Evolutionary conservation across 495 filamentous ascomycete species (phyloP).

Genomic region (Bryoglossum gracile): DNA sequence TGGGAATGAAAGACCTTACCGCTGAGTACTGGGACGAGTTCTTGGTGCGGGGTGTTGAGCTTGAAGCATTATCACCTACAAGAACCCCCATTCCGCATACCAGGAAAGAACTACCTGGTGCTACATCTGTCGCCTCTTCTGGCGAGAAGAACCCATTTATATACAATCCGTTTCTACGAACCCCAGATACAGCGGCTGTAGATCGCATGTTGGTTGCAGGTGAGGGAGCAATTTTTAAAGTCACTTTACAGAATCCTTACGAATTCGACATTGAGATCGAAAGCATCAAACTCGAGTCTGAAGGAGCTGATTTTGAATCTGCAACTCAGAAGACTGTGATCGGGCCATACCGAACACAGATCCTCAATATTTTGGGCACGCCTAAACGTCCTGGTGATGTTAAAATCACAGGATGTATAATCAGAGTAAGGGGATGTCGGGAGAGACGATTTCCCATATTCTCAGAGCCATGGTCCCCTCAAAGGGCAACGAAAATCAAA

Average conservation of each 20-base stretch:
- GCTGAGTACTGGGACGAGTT: constrained; percentile 98
- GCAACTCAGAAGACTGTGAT: constrained; percentile 57
- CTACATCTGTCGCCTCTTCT: constrained; percentile 41
- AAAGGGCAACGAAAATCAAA: constrained; percentile 66
- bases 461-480: constrained; percentile 63
- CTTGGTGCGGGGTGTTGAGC: constrained; percentile 71
- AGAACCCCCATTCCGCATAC: constrained; percentile 62
- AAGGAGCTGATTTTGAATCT: constrained; percentile 63
- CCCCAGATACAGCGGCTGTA: constrained; percentile 43
- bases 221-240: constrained; percentile 65
- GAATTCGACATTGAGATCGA: constrained; percentile 90
- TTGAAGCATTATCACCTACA: constrained; percentile 42
- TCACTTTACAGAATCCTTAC: constrained; percentile 88
- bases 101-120: constrained; percentile 61
- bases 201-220: constrained; percentile 68
- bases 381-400: constrained; percentile 59
- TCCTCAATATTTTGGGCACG: constrained; percentile 62
- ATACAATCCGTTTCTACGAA: constrained; percentile 80
- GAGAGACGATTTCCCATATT: constrained; percentile 82
- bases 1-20: constrained; percentile 60
- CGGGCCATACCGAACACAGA: constrained; percentile 72
- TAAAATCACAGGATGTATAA: constrained; percentile 67
- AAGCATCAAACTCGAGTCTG: constrained; percentile 63
- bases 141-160: constrained; percentile 72
- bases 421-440: constrained; percentile 73